Evolutionary conservation across 2,329 filamentous ascomycete genomes (phyloP).

Genomic region (Fusarium irregulare): DNA sequence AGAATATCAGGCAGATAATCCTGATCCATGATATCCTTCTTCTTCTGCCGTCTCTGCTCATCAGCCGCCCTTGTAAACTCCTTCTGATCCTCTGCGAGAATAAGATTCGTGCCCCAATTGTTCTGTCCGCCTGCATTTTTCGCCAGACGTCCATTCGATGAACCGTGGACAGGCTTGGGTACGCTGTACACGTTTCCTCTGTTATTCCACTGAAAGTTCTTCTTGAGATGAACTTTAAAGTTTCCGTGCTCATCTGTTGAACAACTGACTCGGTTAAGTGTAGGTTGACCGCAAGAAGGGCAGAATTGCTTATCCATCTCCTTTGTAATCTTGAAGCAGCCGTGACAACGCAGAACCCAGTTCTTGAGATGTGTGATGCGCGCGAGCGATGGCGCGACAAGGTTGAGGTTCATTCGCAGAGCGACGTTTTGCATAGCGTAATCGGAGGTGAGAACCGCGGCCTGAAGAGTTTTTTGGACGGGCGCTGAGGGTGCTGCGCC

Average conservation of each 20-base stretch:
- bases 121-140: conserved; percentile 80
- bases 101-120: conserved; percentile 86
- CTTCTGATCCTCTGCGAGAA: conserved; percentile 95
- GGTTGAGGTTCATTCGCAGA: conserved; percentile 92
- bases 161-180: conserved; percentile 87
- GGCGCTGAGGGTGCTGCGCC: conserved; percentile 57
- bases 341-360: conserved; percentile 92
- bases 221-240: conserved; percentile 88
- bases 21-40: conserved; percentile 91
- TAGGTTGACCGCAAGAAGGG: conserved; percentile 87
- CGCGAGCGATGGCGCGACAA: conserved; percentile 81
- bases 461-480: conserved; percentile 77
- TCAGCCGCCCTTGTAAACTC: conserved; percentile 78
- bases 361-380: conserved; percentile 88
- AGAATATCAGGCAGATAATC: conserved; percentile 90
- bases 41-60: conserved; percentile 73
- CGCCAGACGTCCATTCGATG: conserved; percentile 78
- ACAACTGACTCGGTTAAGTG: conserved; percentile 86
- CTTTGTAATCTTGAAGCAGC: conserved; percentile 86
- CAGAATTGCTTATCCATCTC: conserved; percentile 94
- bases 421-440: conserved; percentile 98
- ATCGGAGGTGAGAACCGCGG: conserved; percentile 93
- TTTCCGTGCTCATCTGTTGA: conserved; percentile 83
- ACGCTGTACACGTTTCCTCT: conserved; percentile 92
- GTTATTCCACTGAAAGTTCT: conserved; percentile 96